These are phyloP conservation scores for Vanilla planifolia DNA, from an alignment of 106 monocot genomes.

Conservation along the genomic window DNA sequence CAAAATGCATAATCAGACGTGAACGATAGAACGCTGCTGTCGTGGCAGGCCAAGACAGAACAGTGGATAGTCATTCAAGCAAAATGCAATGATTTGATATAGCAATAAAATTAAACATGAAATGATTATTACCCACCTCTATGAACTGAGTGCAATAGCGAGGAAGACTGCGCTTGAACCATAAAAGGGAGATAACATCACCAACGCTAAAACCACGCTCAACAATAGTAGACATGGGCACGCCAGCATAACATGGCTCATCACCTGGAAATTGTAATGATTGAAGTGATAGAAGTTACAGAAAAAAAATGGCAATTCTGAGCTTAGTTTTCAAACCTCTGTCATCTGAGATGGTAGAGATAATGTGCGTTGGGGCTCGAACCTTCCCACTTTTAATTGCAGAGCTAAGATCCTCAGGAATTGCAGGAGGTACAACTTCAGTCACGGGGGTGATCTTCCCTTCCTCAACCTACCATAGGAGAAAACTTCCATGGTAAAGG, in stretches of 20 bases:
- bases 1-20: background rate
- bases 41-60: background rate
- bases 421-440: slow-evolving; percentile 77
- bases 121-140: slow-evolving; percentile 43
- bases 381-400: slow-evolving; percentile 99
- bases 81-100: no score
- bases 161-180: slow-evolving; percentile 98
- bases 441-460: slow-evolving; percentile 70
- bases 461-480: slow-evolving; percentile 71
- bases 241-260: slow-evolving; percentile 96
- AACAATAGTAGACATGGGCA: slow-evolving; percentile 91
- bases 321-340: slow-evolving; percentile 57
- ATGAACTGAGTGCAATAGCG: slow-evolving; percentile 98
- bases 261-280: slow-evolving; percentile 52
- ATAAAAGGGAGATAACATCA: slow-evolving; percentile 92
- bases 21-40: background rate
- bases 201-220: slow-evolving; percentile 84
- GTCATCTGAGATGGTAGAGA: slow-evolving; percentile 97
- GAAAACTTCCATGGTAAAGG: no score
- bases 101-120: background rate
- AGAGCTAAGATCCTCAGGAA: slow-evolving; percentile 85
- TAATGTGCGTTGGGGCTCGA: slow-evolving; percentile 93
- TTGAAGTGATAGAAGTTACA: background rate
- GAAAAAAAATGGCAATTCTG: background rate
- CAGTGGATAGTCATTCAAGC: background rate